Evolutionary conservation across 1,139 yeast species (phyloP).

Genomic region (Sugiyamaella novakii): DNA sequence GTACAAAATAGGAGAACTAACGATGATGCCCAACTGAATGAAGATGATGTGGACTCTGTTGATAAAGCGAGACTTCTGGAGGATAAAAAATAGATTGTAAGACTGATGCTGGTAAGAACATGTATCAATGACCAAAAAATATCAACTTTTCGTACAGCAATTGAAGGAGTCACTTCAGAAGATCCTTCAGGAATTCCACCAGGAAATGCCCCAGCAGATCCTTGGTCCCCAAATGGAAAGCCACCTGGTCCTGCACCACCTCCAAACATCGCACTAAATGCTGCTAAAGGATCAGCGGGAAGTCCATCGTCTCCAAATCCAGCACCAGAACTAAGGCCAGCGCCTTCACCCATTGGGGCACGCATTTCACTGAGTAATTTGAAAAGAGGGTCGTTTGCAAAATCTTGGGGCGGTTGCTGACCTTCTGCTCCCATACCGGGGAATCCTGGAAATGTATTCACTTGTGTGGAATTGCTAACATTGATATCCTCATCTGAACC

Average conservation of each 20-base stretch:
- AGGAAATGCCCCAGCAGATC: not conserved
- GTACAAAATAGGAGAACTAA: slow-evolving; percentile 39
- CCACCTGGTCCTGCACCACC: slow-evolving; percentile 11
- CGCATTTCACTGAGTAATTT: slow-evolving; percentile 31
- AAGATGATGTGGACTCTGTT: slow-evolving; percentile 2
- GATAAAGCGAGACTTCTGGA: slow-evolving; percentile 1
- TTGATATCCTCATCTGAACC: no score
- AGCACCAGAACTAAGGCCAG: slow-evolving; percentile 1
- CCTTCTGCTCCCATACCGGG: slow-evolving; percentile 11
- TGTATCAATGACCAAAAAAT: slow-evolving; percentile 37
- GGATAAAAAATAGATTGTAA: slow-evolving; percentile 22
- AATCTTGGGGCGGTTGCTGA: slow-evolving; percentile 5
- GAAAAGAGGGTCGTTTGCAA: slow-evolving; percentile 33
- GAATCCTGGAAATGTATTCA: no score
- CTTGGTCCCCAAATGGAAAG: slow-evolving; percentile 2
- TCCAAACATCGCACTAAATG: slow-evolving; percentile 22
- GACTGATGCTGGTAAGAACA: slow-evolving; percentile 27
- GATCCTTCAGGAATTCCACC: not conserved
- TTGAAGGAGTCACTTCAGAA: not conserved
- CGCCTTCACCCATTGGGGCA: slow-evolving; percentile 22
- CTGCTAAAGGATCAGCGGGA: slow-evolving; percentile 19
- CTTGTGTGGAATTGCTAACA: not conserved
- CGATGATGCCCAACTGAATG: slow-evolving; percentile 10
- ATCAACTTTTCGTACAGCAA: not conserved
- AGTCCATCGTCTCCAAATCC: not conserved